These are phyloP conservation scores for Arthrocladium fulminans DNA, from an alignment of 2,329 filamentous ascomycete species.

Conservation along the genomic window DNA sequence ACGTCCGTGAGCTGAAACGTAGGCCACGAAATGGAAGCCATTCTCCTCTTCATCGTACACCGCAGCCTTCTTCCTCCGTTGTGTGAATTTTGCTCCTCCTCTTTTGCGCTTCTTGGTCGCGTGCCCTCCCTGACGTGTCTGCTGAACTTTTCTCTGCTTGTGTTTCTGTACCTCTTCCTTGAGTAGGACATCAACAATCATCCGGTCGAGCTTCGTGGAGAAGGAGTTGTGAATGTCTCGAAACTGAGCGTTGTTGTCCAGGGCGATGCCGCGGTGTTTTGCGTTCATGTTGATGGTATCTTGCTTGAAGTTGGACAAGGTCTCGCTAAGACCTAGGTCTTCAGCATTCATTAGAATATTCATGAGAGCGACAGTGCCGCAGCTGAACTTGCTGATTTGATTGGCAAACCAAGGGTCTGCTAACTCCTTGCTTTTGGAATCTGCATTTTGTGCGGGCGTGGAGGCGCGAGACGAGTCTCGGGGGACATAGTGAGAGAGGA, in stretches of 20 bases:
- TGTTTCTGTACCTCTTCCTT: constrained; percentile 43
- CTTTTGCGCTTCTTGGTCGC: constrained; percentile 11
- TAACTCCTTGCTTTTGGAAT: constrained; percentile 36
- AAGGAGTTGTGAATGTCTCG: constrained; percentile 83
- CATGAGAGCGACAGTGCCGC: constrained; percentile 82
- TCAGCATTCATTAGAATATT: constrained; percentile 86
- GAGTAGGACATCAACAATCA: constrained; percentile 27
- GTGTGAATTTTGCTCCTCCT: constrained; percentile 35
- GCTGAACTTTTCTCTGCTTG: constrained; percentile 21
- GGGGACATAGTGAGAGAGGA: constrained; percentile 67
- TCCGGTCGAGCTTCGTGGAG: constrained; percentile 46
- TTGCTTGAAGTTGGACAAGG: constrained; percentile 62
- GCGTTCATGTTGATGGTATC: constrained; percentile 61
- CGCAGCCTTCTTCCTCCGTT: constrained; percentile 31
- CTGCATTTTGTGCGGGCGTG: constrained; percentile 26
- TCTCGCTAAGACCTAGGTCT: constrained; percentile 57
- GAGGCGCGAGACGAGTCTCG: constrained; percentile 45
- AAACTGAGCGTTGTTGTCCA: constrained; percentile 67
- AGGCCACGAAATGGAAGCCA: constrained; percentile 82
- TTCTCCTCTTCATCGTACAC: constrained; percentile 47
- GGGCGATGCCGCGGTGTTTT: constrained; percentile 62
- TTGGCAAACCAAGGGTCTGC: constrained; percentile 85
- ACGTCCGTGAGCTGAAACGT: constrained; percentile 63
- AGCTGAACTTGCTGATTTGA: constrained; percentile 76
- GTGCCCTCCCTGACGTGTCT: constrained; percentile 23